A percentile compares a stretch with the other conserved stretches of the same genome.
Conservation (phyloP, 257 asterid genomes). For the Lantana camara region DNA sequence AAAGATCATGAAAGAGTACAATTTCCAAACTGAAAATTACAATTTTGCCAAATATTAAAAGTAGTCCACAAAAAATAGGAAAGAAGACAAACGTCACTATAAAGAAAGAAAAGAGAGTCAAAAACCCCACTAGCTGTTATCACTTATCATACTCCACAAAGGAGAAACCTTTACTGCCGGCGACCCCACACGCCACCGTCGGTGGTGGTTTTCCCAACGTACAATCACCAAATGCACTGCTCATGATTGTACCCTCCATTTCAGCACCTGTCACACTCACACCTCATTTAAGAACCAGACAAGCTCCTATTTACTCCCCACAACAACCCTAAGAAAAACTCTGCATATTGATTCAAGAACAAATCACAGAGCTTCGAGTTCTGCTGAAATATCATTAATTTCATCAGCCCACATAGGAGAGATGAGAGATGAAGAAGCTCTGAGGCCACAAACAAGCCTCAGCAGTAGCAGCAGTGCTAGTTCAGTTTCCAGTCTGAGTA, state of each 20-base stretch:
- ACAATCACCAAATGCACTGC: conserved; percentile 15
- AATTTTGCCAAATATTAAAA: neutral
- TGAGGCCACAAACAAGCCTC: conserved; percentile 33
- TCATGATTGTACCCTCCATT: conserved; percentile 23
- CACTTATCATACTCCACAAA: neutral
- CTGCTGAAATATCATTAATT: neutral
- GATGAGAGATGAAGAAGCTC: conserved; percentile 84
- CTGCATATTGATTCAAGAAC: neutral
- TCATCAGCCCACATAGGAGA: conserved; percentile 16
- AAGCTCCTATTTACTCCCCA: neutral
- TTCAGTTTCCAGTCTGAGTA: conserved; percentile 28
- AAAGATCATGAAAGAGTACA: no score
- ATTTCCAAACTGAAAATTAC: no score
- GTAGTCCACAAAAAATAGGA: neutral
- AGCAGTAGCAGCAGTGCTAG: conserved; percentile 32
- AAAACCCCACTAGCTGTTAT: conserved; percentile 10
- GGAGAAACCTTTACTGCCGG: conserved; percentile 25
- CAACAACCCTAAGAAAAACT: neutral
- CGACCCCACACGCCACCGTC: conserved; percentile 30
- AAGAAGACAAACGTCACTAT: conserved; percentile 3
- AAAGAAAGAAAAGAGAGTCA: neutral
- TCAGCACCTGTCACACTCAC: conserved; percentile 9
- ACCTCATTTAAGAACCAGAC: conserved; percentile 16
- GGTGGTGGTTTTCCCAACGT: conserved; percentile 31
- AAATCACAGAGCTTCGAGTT: neutral